Base-by-base conservation (phyloP, 805 yeast species). In the Sugiyamaella chiloensis region DNA sequence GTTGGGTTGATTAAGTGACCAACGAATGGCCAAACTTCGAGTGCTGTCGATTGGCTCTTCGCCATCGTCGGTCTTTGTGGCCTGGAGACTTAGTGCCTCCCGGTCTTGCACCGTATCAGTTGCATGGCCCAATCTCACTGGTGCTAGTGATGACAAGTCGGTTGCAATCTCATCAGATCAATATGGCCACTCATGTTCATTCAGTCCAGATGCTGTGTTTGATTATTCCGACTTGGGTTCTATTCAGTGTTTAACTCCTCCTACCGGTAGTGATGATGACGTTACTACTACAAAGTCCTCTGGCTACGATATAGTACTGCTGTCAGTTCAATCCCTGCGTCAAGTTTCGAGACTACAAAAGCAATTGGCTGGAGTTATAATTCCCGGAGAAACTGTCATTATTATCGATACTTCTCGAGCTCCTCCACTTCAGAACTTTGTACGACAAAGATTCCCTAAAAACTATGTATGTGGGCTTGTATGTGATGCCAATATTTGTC, bases 41-140 rank as follows among this genome's bases (percentile, higher is more conserved):
- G n/a, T n/a, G n/a, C n/a, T n/a, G n/a, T n/a, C n/a, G n/a, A n/a
- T n/a, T 26, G 60, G 59, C 14, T 35, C 52, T 21, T 30, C 44
- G 29, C 56, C 60, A 14, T 50, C 57, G 9, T 32, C 54, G 16
- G 44, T 47, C 12, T 54, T 58, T 40, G 39, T 56, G 27, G 44
- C 57, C 20, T 58, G 61, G 61, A 41, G 61, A 17, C 50, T 58
- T 11, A 30, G 47, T 35, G 49, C 48, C 12, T 52, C 60, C 26
- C 39, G 47, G 7, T 23, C 37, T 17, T 51, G 51, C 40, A 44
- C 52, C 29, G 55, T 56, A 12, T 48, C 54, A 3, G 53, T 52
- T 27, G 56, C 48, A n/a, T 54, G 58, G 58, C 39, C 52, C 26
- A 50, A 53, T 32, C 29, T 53, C 9, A 12, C 47, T 16, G 24